These are phyloP conservation scores for Podaxis sp. DNA, from an alignment of 768 basidiomycete species.

Conservation along the genomic window DNA sequence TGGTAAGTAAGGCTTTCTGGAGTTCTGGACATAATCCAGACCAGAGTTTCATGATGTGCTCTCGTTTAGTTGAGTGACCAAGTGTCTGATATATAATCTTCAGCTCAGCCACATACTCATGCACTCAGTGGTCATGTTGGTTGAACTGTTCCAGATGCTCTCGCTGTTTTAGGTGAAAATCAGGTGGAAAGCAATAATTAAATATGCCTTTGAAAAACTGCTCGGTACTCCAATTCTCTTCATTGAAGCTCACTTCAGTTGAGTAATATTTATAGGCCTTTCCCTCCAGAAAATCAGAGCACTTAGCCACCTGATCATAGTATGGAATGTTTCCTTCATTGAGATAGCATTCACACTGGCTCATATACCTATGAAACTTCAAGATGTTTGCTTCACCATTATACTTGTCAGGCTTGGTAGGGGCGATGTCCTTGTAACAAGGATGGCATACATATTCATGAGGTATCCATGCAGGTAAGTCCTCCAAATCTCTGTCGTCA, in stretches of 20 bases:
- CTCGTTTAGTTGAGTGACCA: neutral
- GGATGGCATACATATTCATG: too few species aligned
- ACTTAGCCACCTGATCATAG: slow-evolving; percentile 19
- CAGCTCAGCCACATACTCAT: neutral
- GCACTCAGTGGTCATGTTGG: neutral
- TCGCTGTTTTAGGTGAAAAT: slow-evolving; percentile 22
- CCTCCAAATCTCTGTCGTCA: neutral
- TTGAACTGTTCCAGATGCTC: neutral
- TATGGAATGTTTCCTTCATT: slow-evolving; percentile 4
- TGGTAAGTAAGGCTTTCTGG: neutral
- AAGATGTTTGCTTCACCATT: neutral
- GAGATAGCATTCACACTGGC: neutral
- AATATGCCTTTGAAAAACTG: slow-evolving; percentile 31
- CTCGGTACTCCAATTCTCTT: slow-evolving; percentile 21
- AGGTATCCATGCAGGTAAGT: neutral
- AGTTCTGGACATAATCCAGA: neutral
- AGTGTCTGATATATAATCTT: neutral
- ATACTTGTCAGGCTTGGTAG: neutral
- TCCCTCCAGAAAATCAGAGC: slow-evolving; percentile 28
- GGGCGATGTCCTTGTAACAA: neutral
- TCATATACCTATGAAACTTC: neutral
- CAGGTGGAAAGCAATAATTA: slow-evolving; percentile 32
- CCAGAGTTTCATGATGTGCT: neutral
- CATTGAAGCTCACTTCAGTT: slow-evolving; percentile 18
- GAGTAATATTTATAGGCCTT: slow-evolving; percentile 31